Base-by-base conservation (phyloP, 1,284 basidiomycete species). In the Cutaneotrichosporon sp. region DNA sequence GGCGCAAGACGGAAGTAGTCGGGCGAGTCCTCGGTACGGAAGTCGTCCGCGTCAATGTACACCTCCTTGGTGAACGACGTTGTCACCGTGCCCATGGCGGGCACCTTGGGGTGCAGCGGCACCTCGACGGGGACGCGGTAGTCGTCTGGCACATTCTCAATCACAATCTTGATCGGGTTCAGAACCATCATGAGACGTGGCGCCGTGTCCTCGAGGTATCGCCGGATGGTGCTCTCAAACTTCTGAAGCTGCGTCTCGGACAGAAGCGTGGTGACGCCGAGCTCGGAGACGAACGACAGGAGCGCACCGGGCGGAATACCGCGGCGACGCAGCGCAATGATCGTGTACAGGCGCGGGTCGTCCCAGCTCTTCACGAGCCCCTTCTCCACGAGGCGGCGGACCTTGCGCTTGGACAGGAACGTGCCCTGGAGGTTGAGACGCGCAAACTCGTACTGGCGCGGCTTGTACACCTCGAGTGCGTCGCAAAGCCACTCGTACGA, bases 401-500 rank as follows among this genome's bases (percentile, higher is more conserved):
- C 90, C 77, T 97, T 98, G 44, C 96, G 87, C 77, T 99, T 99
- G 8, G 92, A 97, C 79, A 88, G 92, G 73, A 99, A 86, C 14
- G 94, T 94, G 21, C 96, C 96, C 63, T 96, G 90, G 44, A 99
- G 76, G 68, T 86, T 92, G 53, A 98, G 80, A 50, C 96, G 84
- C 26, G 96, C 96, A 66, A 92, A 98, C 74, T 99, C 96, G 54
- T 90, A 94, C 77, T 99, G 96, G 58, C 86, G 86, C n/a, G 96
- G 93, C 74, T 94, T 97, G 81, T 98, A 99, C 2, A 98, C 87
- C 59, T 89, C 87, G 30, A 98, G 79, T 2, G 89, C 90, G 70
- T 99, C 94, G 69, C 96, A 99, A 14, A 99, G 81, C 96, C 96
- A 99, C 68, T 99, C 96, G 74, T 99, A 98, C 1, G 92, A 96